phyloP scores from a whole-genome alignment of 2,329 filamentous ascomycete species.

The Trichophyton equinum region DNA sequence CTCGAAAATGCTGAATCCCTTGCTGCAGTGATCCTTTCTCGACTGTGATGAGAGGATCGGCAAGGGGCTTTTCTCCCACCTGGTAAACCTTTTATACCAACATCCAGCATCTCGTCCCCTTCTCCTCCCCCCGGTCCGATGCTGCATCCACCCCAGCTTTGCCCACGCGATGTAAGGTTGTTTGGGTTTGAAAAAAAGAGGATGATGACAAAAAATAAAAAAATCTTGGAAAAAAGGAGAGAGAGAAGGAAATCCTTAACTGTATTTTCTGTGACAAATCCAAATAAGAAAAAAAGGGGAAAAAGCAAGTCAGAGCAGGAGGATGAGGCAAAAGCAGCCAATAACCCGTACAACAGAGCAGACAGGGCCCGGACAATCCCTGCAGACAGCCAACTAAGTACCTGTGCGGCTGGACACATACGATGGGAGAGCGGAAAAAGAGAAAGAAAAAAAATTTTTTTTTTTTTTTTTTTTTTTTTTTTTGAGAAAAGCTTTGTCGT shows the following conservation, averaged over 20 bases:
- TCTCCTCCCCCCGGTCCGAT: background rate
- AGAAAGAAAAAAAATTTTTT: background rate
- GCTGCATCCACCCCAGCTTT: slow-evolving; percentile 4
- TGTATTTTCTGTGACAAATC: background rate
- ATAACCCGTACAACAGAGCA: background rate
- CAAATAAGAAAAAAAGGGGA: background rate
- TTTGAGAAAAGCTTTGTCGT: background rate
- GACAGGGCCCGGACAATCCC: slow-evolving; percentile 1
- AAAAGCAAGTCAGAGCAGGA: background rate
- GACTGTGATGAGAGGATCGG: background rate
- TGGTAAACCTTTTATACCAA: background rate
- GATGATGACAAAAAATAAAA: background rate
- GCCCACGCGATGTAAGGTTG: slow-evolving; percentile 2
- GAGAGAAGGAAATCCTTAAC: background rate
- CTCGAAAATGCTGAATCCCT: background rate
- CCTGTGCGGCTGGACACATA: background rate
- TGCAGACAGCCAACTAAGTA: background rate
- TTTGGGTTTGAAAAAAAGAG: slow-evolving; percentile 1
- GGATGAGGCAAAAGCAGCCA: background rate
- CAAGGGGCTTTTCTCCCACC: background rate
- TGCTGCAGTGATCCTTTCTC: background rate
- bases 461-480: too few relatives aligned
- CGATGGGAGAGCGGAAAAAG: background rate
- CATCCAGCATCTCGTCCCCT: background rate
- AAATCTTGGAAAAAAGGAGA: background rate